phyloP scores from a whole-genome alignment of 805 yeast species.

The Kurtzmaniella cleridarum region DNA sequence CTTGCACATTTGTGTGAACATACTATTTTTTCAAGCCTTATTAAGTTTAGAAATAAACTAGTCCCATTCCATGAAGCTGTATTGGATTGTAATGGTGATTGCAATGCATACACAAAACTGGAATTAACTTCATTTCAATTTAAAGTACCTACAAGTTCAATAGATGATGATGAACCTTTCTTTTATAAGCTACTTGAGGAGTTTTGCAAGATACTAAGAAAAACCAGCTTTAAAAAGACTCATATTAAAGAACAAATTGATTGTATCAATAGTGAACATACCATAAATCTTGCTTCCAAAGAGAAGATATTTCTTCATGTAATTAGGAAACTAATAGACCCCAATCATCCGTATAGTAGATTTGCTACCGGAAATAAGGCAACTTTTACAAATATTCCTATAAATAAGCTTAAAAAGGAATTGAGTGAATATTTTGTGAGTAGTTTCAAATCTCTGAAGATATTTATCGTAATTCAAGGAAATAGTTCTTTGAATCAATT shows the following conservation, averaged over 20 bases:
- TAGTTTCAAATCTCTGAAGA: slow-evolving; percentile 42
- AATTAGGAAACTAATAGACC: slow-evolving; percentile 43
- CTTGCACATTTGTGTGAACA: slow-evolving; percentile 91
- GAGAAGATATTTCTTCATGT: slow-evolving; percentile 57
- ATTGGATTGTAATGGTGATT: slow-evolving; percentile 46
- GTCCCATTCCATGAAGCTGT: slow-evolving; percentile 41
- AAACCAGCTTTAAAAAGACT: slow-evolving; percentile 44
- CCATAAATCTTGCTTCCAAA: slow-evolving; percentile 38
- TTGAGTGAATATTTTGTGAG: slow-evolving; percentile 35
- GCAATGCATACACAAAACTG: slow-evolving; percentile 64
- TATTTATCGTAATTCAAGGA: slow-evolving; percentile 58
- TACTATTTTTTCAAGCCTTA: slow-evolving; percentile 52
- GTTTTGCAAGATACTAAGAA: slow-evolving; percentile 47
- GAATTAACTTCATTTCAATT: slow-evolving; percentile 63
- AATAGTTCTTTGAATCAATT: slow-evolving; percentile 59
- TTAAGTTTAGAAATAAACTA: slow-evolving; percentile 45
- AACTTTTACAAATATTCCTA: slow-evolving; percentile 40
- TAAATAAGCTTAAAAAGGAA: slow-evolving; percentile 28
- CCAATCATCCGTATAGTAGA: slow-evolving; percentile 48
- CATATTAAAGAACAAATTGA: slow-evolving; percentile 46
- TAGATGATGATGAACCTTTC: slow-evolving; percentile 22
- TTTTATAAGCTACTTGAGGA: slow-evolving; percentile 43
- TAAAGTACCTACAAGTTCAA: slow-evolving; percentile 46
- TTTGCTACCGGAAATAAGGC: slow-evolving; percentile 61
- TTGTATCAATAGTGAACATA: slow-evolving; percentile 66